These are phyloP conservation scores for Davidsoniella australis DNA, from an alignment of 2,329 filamentous ascomycete genomes.

Conservation along the genomic window DNA sequence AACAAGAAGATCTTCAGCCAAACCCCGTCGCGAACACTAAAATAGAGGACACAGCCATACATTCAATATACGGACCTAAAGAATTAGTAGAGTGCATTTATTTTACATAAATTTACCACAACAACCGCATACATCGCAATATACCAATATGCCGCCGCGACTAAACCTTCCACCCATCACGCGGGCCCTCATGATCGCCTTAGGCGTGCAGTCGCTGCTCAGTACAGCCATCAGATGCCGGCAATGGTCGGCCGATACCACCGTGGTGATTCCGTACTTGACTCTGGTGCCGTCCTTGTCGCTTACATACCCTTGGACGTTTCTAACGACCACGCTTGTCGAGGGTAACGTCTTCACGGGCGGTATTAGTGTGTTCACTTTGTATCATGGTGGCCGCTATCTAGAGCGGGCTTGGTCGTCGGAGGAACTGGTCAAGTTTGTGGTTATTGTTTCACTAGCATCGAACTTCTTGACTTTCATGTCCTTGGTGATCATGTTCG, in stretches of 20 bases:
- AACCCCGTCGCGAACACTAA: too few relatives aligned
- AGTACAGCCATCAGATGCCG: constrained; percentile 63
- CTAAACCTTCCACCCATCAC: constrained; percentile 89
- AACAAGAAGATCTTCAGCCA: too few relatives aligned
- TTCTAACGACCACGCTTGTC: constrained; percentile 69
- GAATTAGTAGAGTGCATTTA: too few relatives aligned
- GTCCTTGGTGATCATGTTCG: constrained; percentile 57
- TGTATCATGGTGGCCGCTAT: constrained; percentile 88
- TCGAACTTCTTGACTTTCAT: constrained; percentile 65
- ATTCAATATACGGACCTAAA: too few relatives aligned
- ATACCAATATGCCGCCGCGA: constrained; percentile 51
- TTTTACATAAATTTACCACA: too few relatives aligned
- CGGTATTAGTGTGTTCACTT: constrained; percentile 54
- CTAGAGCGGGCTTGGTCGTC: constrained; percentile 93
- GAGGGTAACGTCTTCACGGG: constrained; percentile 88
- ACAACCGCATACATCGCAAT: neutral
- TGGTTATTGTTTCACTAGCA: constrained; percentile 58
- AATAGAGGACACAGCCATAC: too few relatives aligned
- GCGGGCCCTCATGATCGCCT: constrained; percentile 56
- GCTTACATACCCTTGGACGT: constrained; percentile 83
- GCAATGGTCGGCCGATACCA: constrained; percentile 45
- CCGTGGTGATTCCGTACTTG: constrained; percentile 68
- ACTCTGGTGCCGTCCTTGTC: constrained; percentile 71
- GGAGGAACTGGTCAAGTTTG: constrained; percentile 78
- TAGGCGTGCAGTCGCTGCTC: constrained; percentile 63